These are phyloP conservation scores for Ceratobasidium sp. DNA, from an alignment of 1,284 basidiomycete genomes.

Conservation along the genomic window DNA sequence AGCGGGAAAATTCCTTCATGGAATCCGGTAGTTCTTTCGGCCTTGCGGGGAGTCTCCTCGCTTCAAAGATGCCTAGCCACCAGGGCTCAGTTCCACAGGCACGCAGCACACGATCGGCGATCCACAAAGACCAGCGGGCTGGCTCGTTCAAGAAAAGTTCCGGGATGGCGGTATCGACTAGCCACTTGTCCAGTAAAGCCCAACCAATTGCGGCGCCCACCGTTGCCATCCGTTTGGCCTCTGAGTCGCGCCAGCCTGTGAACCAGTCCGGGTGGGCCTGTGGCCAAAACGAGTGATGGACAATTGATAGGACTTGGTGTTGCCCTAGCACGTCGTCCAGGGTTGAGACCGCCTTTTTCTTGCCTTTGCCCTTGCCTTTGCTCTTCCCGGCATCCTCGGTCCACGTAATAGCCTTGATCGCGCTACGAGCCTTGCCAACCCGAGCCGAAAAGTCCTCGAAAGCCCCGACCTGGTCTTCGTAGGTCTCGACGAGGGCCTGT, in stretches of 20 bases:
- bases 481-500: background rate
- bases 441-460: background rate
- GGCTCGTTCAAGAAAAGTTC: background rate
- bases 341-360: too few relatives aligned
- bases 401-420: background rate
- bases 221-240: background rate
- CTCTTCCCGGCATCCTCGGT: background rate
- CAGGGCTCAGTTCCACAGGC: background rate
- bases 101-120: background rate
- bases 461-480: background rate
- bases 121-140: background rate
- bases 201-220: background rate
- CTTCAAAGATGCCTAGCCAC: background rate
- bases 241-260: background rate
- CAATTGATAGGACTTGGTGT: background rate
- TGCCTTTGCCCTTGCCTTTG: too few relatives aligned
- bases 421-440: background rate
- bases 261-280: background rate
- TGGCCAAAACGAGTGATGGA: background rate
- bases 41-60: background rate
- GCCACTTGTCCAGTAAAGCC: background rate
- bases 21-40: background rate
- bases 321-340: background rate
- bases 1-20: background rate
- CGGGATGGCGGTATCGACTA: background rate